A percentile compares a stretch with the other conserved stretches of the same genome.
Evolutionary conservation across 75 land plant species (phyloP).

Genomic region (Ceratopteris richardii): DNA sequence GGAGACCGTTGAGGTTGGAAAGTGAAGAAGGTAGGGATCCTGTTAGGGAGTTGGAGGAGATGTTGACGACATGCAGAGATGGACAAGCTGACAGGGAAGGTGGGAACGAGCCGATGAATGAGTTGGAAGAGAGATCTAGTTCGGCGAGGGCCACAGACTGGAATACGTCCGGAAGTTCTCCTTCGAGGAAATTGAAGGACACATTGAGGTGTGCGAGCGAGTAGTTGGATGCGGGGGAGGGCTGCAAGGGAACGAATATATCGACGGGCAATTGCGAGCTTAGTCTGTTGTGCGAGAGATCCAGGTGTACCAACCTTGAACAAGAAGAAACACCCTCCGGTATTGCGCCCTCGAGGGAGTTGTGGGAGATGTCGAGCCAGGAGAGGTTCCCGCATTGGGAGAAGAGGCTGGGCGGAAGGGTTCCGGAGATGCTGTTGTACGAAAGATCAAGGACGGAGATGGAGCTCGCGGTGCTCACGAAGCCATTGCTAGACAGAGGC

Average conservation of each 20-base stretch:
- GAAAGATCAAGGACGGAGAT: constrained; percentile 33
- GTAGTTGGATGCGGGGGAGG: too few relatives aligned
- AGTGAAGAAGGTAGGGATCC: constrained; percentile 23
- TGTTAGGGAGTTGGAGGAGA: too few relatives aligned
- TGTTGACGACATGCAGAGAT: too few relatives aligned
- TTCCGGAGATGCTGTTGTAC: constrained; percentile 20
- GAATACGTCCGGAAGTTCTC: constrained; percentile 29
- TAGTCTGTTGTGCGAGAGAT: too few relatives aligned
- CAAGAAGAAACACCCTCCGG: too few relatives aligned
- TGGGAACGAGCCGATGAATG: constrained; percentile 50
- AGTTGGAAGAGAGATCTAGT: constrained; percentile 46
- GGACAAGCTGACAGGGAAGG: constrained; percentile 19
- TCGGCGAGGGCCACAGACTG: constrained; percentile 38
- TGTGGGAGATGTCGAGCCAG: too few relatives aligned
- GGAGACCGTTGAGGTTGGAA: constrained; percentile 12
- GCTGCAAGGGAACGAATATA: too few relatives aligned
- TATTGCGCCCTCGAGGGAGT: too few relatives aligned
- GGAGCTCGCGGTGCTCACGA: constrained; percentile 7
- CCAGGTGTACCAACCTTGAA: neutral
- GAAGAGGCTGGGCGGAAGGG: too few relatives aligned
- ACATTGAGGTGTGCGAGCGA: constrained; percentile 11
- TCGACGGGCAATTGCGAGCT: too few relatives aligned
- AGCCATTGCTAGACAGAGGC: constrained; percentile 16
- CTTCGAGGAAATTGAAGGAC: constrained; percentile 29
- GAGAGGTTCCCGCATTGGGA: too few relatives aligned